Evolutionary conservation across 768 basidiomycete species (phyloP), one percentile per base, ranked within the genome.

Genomic region (Hygrophorus russula): DNA sequence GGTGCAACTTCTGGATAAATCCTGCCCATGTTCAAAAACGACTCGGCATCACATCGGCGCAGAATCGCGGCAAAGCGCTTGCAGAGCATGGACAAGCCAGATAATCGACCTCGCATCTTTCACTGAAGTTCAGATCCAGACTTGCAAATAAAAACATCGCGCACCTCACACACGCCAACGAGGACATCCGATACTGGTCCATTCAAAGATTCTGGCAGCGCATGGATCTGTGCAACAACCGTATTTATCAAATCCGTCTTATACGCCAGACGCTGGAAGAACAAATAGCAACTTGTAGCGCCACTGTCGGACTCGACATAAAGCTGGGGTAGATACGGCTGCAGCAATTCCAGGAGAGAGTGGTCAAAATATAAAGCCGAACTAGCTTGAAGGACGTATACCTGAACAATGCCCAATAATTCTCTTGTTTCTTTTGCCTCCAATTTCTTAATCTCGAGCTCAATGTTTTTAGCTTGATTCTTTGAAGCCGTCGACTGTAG

Each of bases 131-230:
- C 41, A 39, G 2, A 11, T 10, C 13, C n/a, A 5, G 3, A 7
- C 13, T 6, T 13, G 14, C 17, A 42, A 30, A 19, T 24, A 38
- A 14, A 24, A 41, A 18, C 6, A 27, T 33, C 14, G 54, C 71
- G 24, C 48, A 86, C 88, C 71, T 98, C 94, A 62, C 94, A 98
- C 30, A 96, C 79, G 13, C 89, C 89, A n/a, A 96, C 91, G 10
- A 97, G 71, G 1, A 71, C 73, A 42, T 96, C 93, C 0, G 89
- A 82, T 0, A 91, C 83, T 32, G 77, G 68, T 0, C 81, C 79
- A 49, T 82, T 86, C 17, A 98, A 76, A 3, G 87, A 78, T 31
- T 90, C 88, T 5, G 92, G 89, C 24, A 99, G 64, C 29, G 76
- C 76, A 55, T 97, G 86, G 12, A 78, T 75, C 49, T 89, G 82